A percentile compares a stretch with the other conserved stretches of the same genome.
Evolutionary conservation across 305 asterid species (phyloP).

Genomic region (Solanum hybrid): DNA sequence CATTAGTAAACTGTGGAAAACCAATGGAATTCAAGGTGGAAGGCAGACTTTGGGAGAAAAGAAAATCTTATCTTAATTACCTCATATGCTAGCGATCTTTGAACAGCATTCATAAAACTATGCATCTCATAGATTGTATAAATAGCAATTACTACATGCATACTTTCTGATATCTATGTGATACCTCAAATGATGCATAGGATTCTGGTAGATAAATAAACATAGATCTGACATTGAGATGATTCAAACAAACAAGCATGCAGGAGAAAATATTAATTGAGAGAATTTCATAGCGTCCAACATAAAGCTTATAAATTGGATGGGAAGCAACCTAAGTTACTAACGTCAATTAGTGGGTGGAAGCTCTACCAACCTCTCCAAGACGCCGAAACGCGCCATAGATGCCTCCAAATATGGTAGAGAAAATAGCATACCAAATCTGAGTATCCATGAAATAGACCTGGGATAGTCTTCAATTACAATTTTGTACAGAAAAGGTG

Average conservation of each 20-base stretch:
- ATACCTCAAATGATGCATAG: neutral
- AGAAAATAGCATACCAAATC: slow-evolving; percentile 97
- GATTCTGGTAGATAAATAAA: neutral
- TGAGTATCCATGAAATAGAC: slow-evolving; percentile 97
- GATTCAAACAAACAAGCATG: neutral
- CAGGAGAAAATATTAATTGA: neutral
- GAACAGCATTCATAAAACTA: neutral
- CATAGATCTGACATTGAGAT: neutral
- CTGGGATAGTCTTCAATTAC: slow-evolving; percentile 36
- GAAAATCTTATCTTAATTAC: neutral
- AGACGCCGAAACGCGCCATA: slow-evolving; percentile 99
- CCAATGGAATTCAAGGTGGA: neutral
- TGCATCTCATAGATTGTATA: neutral
- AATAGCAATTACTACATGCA: neutral
- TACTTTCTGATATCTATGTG: neutral
- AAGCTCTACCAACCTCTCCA: slow-evolving; percentile 69
- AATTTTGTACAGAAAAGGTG: slow-evolving; percentile 9
- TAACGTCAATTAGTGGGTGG: neutral
- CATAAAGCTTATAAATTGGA: neutral
- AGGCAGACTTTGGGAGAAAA: neutral
- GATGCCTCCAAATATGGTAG: slow-evolving; percentile 95
- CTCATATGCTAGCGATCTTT: neutral
- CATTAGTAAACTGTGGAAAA: neutral
- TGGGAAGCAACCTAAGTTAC: neutral
- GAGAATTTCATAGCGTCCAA: neutral